phyloP scores from a whole-genome alignment of 345 rosid species.

The Cardamine occulta region DNA sequence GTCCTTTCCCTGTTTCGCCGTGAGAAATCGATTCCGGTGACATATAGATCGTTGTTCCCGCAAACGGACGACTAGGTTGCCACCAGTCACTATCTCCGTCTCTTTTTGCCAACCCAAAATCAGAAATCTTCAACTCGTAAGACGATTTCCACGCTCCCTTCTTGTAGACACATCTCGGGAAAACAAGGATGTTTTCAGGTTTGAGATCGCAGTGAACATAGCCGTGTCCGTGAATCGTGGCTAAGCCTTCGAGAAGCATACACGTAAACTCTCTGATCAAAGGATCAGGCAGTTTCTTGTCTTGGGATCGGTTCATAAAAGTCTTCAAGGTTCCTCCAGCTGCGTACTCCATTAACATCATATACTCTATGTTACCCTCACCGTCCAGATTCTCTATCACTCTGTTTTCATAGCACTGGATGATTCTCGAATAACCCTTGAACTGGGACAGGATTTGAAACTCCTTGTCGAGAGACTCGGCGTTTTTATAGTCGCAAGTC shows the following conservation, averaged over 20 bases:
- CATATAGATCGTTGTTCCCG: slow-evolving; percentile 51
- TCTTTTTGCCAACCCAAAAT: slow-evolving; percentile 50
- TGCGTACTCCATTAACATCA: slow-evolving; percentile 51
- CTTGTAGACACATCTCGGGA: not conserved
- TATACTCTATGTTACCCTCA: slow-evolving; percentile 40
- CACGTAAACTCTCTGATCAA: slow-evolving; percentile 43
- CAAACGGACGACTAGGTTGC: slow-evolving; percentile 4
- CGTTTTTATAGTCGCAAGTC: slow-evolving; percentile 34
- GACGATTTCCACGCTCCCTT: not conserved
- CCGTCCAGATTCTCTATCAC: not conserved
- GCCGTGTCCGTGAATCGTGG: slow-evolving; percentile 41
- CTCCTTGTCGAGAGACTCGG: slow-evolving; percentile 47
- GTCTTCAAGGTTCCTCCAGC: slow-evolving; percentile 47
- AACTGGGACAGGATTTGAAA: slow-evolving; percentile 37
- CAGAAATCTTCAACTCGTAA: slow-evolving; percentile 39
- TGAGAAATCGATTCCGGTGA: slow-evolving; percentile 44
- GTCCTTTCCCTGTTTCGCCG: slow-evolving; percentile 38
- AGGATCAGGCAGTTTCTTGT: slow-evolving; percentile 40
- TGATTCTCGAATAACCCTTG: slow-evolving; percentile 37
- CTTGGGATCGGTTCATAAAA: slow-evolving; percentile 29
- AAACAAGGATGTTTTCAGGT: slow-evolving; percentile 48
- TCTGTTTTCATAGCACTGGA: slow-evolving; percentile 43
- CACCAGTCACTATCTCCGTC: slow-evolving; percentile 25
- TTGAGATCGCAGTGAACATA: slow-evolving; percentile 55
- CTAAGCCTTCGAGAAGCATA: slow-evolving; percentile 48